Conservation (phyloP, 1,284 basidiomycete genomes). For the Inonotus hispidus region DNA sequence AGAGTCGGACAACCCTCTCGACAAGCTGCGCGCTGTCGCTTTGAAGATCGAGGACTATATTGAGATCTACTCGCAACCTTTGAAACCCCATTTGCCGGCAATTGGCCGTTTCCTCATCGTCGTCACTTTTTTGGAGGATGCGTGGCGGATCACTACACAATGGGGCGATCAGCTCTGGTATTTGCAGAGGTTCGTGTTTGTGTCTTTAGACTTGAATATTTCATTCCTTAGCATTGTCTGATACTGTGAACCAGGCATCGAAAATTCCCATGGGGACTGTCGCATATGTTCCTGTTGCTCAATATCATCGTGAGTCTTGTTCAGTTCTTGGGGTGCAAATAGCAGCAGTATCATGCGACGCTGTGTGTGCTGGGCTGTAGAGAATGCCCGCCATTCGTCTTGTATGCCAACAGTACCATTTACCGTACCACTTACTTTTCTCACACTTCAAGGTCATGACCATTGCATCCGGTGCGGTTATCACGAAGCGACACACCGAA, state of each 20-base stretch:
- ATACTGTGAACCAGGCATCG: slow-evolving; percentile 60
- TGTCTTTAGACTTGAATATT: slow-evolving; percentile 10
- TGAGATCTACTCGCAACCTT: slow-evolving; percentile 89
- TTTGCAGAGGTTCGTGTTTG: slow-evolving; percentile 73
- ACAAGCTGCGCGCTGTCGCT: slow-evolving; percentile 75
- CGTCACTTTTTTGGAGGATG: slow-evolving; percentile 97
- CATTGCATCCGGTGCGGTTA: slow-evolving; percentile 80
- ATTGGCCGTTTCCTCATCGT: slow-evolving; percentile 97
- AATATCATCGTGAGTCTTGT: slow-evolving; percentile 81
- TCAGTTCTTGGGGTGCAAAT: neutral
- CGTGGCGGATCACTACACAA: slow-evolving; percentile 88
- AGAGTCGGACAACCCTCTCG: slow-evolving; percentile 75
- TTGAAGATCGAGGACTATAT: slow-evolving; percentile 87
- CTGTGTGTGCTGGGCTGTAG: neutral
- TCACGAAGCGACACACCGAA: slow-evolving; percentile 85
- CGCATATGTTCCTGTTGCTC: slow-evolving; percentile 86
- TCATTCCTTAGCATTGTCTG: slow-evolving; percentile 4
- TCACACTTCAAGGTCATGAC: slow-evolving; percentile 74
- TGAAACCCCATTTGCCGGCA: slow-evolving; percentile 92
- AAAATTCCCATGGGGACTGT: slow-evolving; percentile 91
- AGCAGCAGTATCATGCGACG: neutral
- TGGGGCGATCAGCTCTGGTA: slow-evolving; percentile 98
- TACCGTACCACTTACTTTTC: neutral
- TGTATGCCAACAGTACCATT: neutral
- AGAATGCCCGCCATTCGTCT: neutral